Evolutionary conservation across 116 monocot genomes (phyloP).

Genomic region (Trichopus zeylanicus): DNA sequence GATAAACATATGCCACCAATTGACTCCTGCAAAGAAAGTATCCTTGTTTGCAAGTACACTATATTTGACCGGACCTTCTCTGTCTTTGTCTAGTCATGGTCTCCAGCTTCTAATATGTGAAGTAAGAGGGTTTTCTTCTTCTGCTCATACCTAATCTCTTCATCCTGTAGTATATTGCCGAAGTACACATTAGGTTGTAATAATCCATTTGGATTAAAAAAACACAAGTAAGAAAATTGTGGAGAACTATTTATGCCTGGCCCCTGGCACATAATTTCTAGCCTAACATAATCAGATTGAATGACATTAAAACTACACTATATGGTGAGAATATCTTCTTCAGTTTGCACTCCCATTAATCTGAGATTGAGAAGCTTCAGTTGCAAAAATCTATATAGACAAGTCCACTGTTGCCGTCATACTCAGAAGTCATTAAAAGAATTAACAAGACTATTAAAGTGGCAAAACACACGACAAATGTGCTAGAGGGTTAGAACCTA

Average conservation of each 20-base stretch:
- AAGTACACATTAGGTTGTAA: background rate
- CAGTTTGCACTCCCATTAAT: background rate
- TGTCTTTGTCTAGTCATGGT: constrained; percentile 29
- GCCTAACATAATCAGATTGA: background rate
- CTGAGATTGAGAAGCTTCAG: background rate
- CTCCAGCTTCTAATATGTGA: constrained; percentile 49
- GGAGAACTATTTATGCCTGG: background rate
- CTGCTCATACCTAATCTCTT: constrained; percentile 51
- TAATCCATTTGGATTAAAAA: background rate
- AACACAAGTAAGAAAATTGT: background rate
- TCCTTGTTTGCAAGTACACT: constrained; percentile 46
- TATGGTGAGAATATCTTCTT: too few species aligned
- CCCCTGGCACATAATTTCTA: background rate
- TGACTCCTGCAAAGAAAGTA: constrained; percentile 60
- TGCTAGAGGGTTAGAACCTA: too few species aligned
- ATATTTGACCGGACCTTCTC: constrained; percentile 45
- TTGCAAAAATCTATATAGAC: too few species aligned
- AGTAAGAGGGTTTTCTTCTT: constrained; percentile 42
- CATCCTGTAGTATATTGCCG: constrained; percentile 32
- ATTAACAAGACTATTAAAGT: background rate
- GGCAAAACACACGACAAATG: too few species aligned
- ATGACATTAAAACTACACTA: too few species aligned
- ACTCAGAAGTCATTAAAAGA: background rate
- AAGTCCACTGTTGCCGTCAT: too few species aligned
- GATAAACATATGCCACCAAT: constrained; percentile 53